These are phyloP conservation scores for Canavalia gladiata DNA, from an alignment of 306 rosid genomes.

Conservation along the genomic window DNA sequence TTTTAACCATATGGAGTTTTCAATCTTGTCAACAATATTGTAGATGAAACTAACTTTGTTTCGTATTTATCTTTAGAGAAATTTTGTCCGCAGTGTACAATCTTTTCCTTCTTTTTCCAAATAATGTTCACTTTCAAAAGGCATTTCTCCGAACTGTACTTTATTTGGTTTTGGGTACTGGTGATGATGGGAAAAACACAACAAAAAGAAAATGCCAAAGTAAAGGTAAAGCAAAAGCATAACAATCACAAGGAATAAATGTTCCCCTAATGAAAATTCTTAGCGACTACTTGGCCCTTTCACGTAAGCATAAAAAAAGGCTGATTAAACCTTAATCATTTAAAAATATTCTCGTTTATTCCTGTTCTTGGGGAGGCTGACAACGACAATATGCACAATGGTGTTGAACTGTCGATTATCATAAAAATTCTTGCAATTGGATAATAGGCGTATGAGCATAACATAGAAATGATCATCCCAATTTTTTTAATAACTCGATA, in stretches of 20 bases:
- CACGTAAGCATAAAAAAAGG: slow-evolving; percentile 6
- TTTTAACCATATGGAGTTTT: slow-evolving; percentile 14
- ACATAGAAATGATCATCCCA: too few species aligned
- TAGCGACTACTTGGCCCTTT: background rate
- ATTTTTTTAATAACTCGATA: too few species aligned
- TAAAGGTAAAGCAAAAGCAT: slow-evolving; percentile 37
- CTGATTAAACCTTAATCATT: slow-evolving; percentile 4
- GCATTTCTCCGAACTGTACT: background rate
- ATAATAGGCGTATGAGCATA: background rate
- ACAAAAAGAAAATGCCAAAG: background rate
- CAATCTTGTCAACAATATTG: slow-evolving; percentile 29
- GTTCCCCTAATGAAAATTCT: slow-evolving; percentile 9
- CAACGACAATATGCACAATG: background rate
- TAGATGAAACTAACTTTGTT: slow-evolving; percentile 5
- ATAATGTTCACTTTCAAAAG: slow-evolving; percentile 14
- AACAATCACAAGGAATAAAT: slow-evolving; percentile 33
- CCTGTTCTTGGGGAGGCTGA: slow-evolving; percentile 5
- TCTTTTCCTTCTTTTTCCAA: background rate
- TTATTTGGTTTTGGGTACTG: slow-evolving; percentile 1
- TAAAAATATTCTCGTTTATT: slow-evolving; percentile 25
- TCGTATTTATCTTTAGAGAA: slow-evolving; percentile 12
- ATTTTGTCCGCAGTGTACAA: background rate
- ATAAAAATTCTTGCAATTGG: slow-evolving; percentile 8
- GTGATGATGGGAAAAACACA: slow-evolving; percentile 32
- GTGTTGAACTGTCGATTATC: background rate